These are phyloP conservation scores for Escallonia herrerae DNA, from an alignment of 129 eudicot genomes.

Conservation along the genomic window DNA sequence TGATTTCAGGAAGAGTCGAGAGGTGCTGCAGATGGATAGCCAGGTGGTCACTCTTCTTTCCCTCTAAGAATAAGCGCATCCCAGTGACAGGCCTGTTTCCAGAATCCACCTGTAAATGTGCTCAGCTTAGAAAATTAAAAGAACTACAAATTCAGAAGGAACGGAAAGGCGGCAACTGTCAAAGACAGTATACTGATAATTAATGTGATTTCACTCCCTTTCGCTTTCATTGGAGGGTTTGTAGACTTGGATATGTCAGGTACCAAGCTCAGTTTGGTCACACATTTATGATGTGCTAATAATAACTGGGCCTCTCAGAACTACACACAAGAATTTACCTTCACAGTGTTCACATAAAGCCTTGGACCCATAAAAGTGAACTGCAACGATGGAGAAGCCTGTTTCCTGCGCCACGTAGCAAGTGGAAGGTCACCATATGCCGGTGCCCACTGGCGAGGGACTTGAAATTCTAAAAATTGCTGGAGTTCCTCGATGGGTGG, in stretches of 20 bases:
- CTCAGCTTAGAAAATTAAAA: too few relatives aligned
- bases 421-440: conserved; percentile 90
- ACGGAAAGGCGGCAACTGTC: too few relatives aligned
- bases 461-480: conserved; percentile 85
- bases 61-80: conserved; percentile 84
- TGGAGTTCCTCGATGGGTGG: conserved; percentile 91
- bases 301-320: too few relatives aligned
- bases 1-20: conserved; percentile 56
- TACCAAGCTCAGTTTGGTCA: too few relatives aligned
- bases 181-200: too few relatives aligned
- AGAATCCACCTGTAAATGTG: conserved; percentile 64
- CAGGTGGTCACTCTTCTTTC: conserved; percentile 73
- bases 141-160: too few relatives aligned
- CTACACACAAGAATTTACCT: conserved; percentile 35
- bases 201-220: too few relatives aligned
- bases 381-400: conserved; percentile 72
- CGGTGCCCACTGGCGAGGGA: conserved; percentile 98
- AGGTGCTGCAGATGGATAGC: conserved; percentile 97
- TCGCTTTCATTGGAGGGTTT: too few relatives aligned
- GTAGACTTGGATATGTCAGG: too few relatives aligned
- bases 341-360: conserved; percentile 73
- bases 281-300: too few relatives aligned
- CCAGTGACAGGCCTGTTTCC: conserved; percentile 88
- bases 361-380: conserved; percentile 86
- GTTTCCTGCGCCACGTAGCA: conserved; percentile 66